A percentile compares a stretch with the other conserved stretches of the same genome.
Conservation (phyloP, 768 basidiomycete species). For the Bullera alba region DNA sequence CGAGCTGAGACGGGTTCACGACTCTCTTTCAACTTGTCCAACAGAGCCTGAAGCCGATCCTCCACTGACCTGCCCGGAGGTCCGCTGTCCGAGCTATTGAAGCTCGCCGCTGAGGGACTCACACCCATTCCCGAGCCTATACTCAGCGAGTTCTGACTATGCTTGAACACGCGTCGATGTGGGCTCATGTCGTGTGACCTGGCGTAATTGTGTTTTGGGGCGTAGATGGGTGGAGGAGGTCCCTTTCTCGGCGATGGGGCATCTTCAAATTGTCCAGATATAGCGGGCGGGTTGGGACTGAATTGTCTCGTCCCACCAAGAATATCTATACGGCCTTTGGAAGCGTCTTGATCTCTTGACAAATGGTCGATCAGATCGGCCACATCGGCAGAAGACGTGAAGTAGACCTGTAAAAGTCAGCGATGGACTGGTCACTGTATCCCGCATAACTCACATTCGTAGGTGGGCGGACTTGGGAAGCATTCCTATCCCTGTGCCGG, state of each 20-base stretch:
- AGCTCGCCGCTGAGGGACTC: slow-evolving; percentile 29
- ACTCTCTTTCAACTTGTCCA: slow-evolving; percentile 26
- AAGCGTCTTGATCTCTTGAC: slow-evolving; percentile 19
- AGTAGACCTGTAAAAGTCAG: slow-evolving; percentile 27
- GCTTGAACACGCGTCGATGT: slow-evolving; percentile 10
- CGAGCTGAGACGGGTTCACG: too few relatives aligned
- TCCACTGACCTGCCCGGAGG: slow-evolving; percentile 17
- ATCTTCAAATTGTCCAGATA: slow-evolving; percentile 21
- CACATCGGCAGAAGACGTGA: slow-evolving; percentile 27
- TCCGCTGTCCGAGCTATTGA: slow-evolving; percentile 17
- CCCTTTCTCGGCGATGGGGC: slow-evolving; percentile 14
- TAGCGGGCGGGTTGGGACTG: background rate
- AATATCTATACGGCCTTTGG: slow-evolving; percentile 33
- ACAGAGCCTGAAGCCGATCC: slow-evolving; percentile 34
- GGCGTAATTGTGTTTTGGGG: background rate
- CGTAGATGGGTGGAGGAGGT: slow-evolving; percentile 9
- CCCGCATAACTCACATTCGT: slow-evolving; percentile 27
- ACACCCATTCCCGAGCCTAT: background rate
- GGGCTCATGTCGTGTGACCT: slow-evolving; percentile 4
- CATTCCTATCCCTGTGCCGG: slow-evolving; percentile 26
- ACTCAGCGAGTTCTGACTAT: background rate
- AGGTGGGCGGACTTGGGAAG: slow-evolving; percentile 14
- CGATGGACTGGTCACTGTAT: background rate
- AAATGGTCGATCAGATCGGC: slow-evolving; percentile 40
- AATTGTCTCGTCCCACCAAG: slow-evolving; percentile 3